A percentile compares a stretch with the other conserved stretches of the same genome.
phyloP scores from a whole-genome alignment of 345 rosid species.

The Brassica carinata region DNA sequence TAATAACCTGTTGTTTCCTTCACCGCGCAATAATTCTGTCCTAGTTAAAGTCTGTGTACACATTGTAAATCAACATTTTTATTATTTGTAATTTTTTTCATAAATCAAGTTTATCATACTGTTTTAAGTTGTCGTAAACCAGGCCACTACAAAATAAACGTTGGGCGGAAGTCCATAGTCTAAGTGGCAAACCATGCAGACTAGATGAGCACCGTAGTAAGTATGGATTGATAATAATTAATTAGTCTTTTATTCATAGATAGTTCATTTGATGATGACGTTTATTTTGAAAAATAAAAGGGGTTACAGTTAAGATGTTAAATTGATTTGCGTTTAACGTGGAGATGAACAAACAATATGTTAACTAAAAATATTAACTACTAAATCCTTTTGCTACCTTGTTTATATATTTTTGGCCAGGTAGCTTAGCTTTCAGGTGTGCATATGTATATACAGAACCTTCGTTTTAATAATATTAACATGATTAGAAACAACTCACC shows the following conservation, averaged over 20 bases:
- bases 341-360: not conserved
- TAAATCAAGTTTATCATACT: not conserved
- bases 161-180: not conserved
- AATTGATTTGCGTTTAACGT: not conserved
- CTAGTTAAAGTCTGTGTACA: not conserved
- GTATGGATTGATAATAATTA: not conserved
- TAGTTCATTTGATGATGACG: not conserved
- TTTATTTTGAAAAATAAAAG: not conserved
- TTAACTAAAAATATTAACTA: not conserved
- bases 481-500: not conserved
- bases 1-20: not conserved
- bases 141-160: not conserved
- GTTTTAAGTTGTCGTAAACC: not conserved
- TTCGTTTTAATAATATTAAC: no score
- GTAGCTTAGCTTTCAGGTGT: no score
- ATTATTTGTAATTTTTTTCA: not conserved
- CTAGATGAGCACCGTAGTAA: not conserved
- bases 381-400: no score
- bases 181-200: constrained; percentile 4
- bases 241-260: not conserved
- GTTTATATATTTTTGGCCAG: no score
- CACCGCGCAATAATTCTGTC: not conserved
- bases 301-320: not conserved
- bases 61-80: not conserved
- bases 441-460: no score